A percentile compares a stretch with the other conserved stretches of the same genome.
phyloP scores from a whole-genome alignment of 139 green algal species.

The Volvox reticuliferus region DNA sequence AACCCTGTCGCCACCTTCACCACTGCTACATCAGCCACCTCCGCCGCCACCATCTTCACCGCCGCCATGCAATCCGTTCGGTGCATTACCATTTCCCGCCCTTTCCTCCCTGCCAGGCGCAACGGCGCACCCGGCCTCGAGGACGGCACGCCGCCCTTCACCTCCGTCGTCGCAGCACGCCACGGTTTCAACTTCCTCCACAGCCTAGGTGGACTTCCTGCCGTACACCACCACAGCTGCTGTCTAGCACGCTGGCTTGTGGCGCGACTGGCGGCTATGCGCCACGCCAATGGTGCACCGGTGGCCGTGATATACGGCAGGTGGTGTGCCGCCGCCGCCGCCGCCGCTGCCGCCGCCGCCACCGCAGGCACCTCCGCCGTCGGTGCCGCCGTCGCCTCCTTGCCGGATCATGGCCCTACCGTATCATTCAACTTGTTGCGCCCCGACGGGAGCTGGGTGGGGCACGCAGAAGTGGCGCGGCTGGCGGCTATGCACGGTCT shows the following conservation, averaged over 20 bases:
- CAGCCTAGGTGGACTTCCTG: conserved; percentile 61
- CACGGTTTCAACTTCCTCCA: conserved; percentile 66
- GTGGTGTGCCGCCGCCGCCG: conserved; percentile 7
- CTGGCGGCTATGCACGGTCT: conserved; percentile 82
- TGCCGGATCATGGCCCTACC: conserved; percentile 77
- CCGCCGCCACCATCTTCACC: neutral
- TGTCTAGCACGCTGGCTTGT: conserved; percentile 60
- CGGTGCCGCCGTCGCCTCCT: neutral
- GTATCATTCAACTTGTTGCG: conserved; percentile 90
- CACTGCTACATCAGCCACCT: neutral
- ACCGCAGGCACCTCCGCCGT: neutral
- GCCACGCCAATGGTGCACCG: conserved; percentile 73
- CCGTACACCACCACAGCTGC: conserved; percentile 36
- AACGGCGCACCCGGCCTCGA: conserved; percentile 78
- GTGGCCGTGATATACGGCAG: conserved; percentile 73
- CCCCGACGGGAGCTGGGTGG: conserved; percentile 79
- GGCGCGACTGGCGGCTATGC: conserved; percentile 63
- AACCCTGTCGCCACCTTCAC: neutral
- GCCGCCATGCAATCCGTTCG: no score
- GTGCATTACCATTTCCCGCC: neutral
- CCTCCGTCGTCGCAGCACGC: conserved; percentile 69
- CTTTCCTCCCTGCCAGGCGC: conserved; percentile 26
- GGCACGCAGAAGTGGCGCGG: conserved; percentile 75
- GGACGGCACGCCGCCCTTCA: conserved; percentile 90
- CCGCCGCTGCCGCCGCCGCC: neutral